A percentile compares a stretch with the other conserved stretches of the same genome.
Evolutionary conservation across 371 early-diverging fungal species (phyloP).

Genomic region (Syncephalastrum monosporum): DNA sequence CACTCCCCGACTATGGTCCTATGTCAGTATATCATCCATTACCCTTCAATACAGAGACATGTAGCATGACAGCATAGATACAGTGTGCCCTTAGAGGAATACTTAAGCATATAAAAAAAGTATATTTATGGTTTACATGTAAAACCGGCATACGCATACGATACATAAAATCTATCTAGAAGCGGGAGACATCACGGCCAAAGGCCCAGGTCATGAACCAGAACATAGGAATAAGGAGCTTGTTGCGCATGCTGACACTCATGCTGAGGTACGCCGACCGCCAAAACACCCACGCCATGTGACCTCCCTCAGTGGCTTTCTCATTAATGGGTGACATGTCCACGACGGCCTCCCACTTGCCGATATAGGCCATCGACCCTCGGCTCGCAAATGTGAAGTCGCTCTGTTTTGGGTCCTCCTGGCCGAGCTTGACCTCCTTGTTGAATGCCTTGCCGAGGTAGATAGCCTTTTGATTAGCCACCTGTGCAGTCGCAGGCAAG

Average conservation of each 20-base stretch:
- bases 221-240: slow-evolving; percentile 70
- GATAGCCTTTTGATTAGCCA: slow-evolving; percentile 77
- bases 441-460: slow-evolving; percentile 56
- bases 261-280: slow-evolving; percentile 76
- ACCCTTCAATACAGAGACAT: too few relatives aligned
- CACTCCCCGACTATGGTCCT: too few relatives aligned
- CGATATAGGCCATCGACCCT: slow-evolving; percentile 50
- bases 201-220: slow-evolving; percentile 38
- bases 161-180: too few relatives aligned
- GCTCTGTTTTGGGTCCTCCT: slow-evolving; percentile 10
- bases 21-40: too few relatives aligned
- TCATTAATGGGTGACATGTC: slow-evolving; percentile 48
- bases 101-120: too few relatives aligned
- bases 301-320: slow-evolving; percentile 49
- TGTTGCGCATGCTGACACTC: slow-evolving; percentile 72
- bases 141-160: too few relatives aligned
- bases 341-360: slow-evolving; percentile 55
- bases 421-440: slow-evolving; percentile 21
- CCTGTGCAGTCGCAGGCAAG: slow-evolving; percentile 81
- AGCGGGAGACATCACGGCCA: too few relatives aligned
- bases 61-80: too few relatives aligned
- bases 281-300: slow-evolving; percentile 76
- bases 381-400: slow-evolving; percentile 36
- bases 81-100: too few relatives aligned
- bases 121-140: too few relatives aligned